Conservation (phyloP, 805 yeast genomes). For the Saccharomycopsis lassenensis region DNA sequence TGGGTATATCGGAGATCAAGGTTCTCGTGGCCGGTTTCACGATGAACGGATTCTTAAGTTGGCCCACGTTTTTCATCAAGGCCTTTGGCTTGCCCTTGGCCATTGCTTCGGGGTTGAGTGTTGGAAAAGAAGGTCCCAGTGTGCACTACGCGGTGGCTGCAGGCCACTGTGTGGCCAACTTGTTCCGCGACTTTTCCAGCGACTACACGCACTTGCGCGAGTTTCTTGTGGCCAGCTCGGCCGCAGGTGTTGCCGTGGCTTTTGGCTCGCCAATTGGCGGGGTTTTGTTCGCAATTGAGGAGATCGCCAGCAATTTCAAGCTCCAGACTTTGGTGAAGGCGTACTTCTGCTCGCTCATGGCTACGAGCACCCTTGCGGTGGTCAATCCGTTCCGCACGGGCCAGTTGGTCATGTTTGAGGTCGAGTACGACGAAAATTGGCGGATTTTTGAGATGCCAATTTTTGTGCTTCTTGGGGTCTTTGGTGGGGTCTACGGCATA, state of each 20-base stretch:
- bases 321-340: slow-evolving; percentile 81
- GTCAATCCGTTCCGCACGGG: slow-evolving; percentile 93
- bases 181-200: slow-evolving; percentile 13
- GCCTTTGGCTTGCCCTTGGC: slow-evolving; percentile 78
- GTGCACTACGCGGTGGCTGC: slow-evolving; percentile 97
- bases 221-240: slow-evolving; percentile 79
- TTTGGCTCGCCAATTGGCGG: slow-evolving; percentile 97
- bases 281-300: slow-evolving; percentile 86
- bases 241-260: slow-evolving; percentile 98
- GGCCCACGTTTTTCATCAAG: slow-evolving; percentile 64
- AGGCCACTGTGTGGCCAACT: slow-evolving; percentile 65
- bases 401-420: slow-evolving; percentile 86
- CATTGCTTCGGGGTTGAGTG: slow-evolving; percentile 84
- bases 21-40: slow-evolving; percentile 87
- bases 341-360: slow-evolving; percentile 82
- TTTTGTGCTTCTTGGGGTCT: slow-evolving; percentile 67
- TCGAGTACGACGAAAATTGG: slow-evolving; percentile 82
- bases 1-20: slow-evolving; percentile 95
- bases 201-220: slow-evolving; percentile 31
- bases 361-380: slow-evolving; percentile 68
- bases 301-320: slow-evolving; percentile 61
- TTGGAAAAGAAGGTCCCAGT: slow-evolving; percentile 97
- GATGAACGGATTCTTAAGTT: slow-evolving; percentile 63
- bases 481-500: slow-evolving; percentile 89
- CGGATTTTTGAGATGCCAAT: slow-evolving; percentile 74